Conservation (phyloP, 2,329 filamentous ascomycete genomes). For the Phialemoniopsis sp. region DNA sequence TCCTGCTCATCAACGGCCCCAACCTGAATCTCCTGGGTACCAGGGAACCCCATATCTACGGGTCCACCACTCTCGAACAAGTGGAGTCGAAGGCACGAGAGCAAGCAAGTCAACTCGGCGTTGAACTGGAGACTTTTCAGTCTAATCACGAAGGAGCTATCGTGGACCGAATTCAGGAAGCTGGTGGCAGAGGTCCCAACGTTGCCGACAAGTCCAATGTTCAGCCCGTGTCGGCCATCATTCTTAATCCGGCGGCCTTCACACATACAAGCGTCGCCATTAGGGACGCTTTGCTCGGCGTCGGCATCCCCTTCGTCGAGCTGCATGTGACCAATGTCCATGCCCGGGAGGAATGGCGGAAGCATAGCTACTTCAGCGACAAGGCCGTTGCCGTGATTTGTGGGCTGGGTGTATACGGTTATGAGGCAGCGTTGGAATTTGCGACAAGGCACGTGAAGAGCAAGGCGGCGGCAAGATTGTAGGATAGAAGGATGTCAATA, state of each 20-base stretch:
- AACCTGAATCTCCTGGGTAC: constrained; percentile 78
- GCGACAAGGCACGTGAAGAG: constrained; percentile 40
- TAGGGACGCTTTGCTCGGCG: constrained; percentile 67
- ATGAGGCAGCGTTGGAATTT: constrained; percentile 56
- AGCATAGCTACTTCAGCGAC: constrained; percentile 69
- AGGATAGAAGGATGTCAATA: too few relatives aligned
- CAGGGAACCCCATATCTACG: constrained; percentile 71
- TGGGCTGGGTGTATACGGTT: constrained; percentile 61
- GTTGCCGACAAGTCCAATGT: too few relatives aligned
- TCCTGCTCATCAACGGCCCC: constrained; percentile 76
- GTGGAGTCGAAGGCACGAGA: constrained; percentile 46
- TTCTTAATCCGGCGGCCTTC: constrained; percentile 73
- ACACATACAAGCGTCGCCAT: constrained; percentile 76
- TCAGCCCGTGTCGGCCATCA: constrained; percentile 61
- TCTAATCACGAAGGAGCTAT: constrained; percentile 76
- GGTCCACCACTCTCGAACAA: constrained; percentile 61
- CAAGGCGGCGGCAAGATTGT: constrained; percentile 12
- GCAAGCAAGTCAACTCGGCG: constrained; percentile 43
- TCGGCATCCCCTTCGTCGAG: constrained; percentile 71
- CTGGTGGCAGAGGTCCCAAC: too few relatives aligned
- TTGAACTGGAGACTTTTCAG: constrained; percentile 58
- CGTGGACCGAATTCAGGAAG: constrained; percentile 64
- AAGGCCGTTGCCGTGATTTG: constrained; percentile 73
- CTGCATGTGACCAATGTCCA: constrained; percentile 76
- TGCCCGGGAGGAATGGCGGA: constrained; percentile 62